These are phyloP conservation scores for Quercus parvula DNA, from an alignment of 306 rosid species.

Conservation along the genomic window DNA sequence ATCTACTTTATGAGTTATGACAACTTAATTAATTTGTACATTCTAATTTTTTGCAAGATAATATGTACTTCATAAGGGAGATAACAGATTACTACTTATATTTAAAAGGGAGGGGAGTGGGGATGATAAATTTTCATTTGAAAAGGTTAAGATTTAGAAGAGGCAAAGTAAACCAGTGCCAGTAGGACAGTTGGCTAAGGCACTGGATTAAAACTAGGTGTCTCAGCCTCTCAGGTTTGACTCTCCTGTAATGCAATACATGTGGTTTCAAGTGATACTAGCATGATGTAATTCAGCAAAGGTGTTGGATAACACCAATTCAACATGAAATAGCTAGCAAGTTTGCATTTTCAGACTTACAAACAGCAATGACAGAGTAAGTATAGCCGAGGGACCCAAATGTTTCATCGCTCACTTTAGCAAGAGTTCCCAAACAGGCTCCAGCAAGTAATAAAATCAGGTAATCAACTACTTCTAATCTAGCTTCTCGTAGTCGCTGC, in stretches of 20 bases:
- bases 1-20: background rate
- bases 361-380: slow-evolving; percentile 73
- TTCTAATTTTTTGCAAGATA: background rate
- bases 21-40: background rate
- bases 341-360: slow-evolving; percentile 45
- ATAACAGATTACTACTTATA: too few species aligned
- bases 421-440: slow-evolving; percentile 72
- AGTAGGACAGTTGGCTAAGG: too few species aligned
- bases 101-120: too few species aligned
- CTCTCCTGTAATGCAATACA: background rate
- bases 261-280: background rate
- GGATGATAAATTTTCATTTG: too few species aligned
- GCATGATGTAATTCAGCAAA: background rate
- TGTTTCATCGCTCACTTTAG: slow-evolving; percentile 63
- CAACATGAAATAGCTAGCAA: background rate
- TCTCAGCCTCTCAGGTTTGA: too few species aligned
- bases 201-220: too few species aligned
- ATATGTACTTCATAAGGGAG: too few species aligned
- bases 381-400: slow-evolving; percentile 72
- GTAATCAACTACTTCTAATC: slow-evolving; percentile 55
- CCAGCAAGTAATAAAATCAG: slow-evolving; percentile 79
- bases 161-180: too few species aligned
- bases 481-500: slow-evolving; percentile 75
- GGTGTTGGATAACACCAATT: background rate
- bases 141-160: too few species aligned